A percentile compares a stretch with the other conserved stretches of the same genome.
Evolutionary conservation across 2,329 filamentous ascomycete genomes (phyloP).

Genomic region (Colletotrichum sp.): DNA sequence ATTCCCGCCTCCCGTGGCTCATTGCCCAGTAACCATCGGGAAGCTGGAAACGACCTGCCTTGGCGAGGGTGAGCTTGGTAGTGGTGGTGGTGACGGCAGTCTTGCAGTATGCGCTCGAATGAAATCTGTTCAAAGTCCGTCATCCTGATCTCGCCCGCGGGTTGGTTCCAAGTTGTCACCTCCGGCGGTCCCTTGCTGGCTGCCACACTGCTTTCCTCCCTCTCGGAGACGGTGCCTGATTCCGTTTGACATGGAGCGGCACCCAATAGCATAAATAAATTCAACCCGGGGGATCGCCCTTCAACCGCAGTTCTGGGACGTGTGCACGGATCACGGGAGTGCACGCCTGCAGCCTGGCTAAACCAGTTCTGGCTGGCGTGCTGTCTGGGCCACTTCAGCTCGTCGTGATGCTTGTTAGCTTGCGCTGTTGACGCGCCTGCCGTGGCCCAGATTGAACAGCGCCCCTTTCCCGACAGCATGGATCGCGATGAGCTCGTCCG

Average conservation of each 20-base stretch:
- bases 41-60: not conserved
- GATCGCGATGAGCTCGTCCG: not conserved
- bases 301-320: constrained; percentile 20
- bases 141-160: not conserved
- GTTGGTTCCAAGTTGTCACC: not conserved
- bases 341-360: constrained; percentile 7
- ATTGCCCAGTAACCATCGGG: not conserved
- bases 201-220: not conserved
- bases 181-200: not conserved
- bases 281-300: constrained; percentile 20
- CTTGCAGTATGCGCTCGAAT: not conserved
- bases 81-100: not conserved
- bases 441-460: not conserved
- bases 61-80: not conserved
- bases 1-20: not conserved
- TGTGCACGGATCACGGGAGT: constrained; percentile 11
- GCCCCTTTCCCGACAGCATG: constrained; percentile 13
- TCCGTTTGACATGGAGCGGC: not conserved
- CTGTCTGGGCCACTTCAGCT: constrained; percentile 8
- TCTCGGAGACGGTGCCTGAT: not conserved
- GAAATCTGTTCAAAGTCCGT: not conserved
- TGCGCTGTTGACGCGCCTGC: not conserved
- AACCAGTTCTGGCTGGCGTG: constrained; percentile 4
- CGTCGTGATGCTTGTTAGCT: not conserved
- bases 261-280: not conserved